Conservation (phyloP, 371 early-diverging fungal genomes). For the Apophysomyces trapeziformis region DNA sequence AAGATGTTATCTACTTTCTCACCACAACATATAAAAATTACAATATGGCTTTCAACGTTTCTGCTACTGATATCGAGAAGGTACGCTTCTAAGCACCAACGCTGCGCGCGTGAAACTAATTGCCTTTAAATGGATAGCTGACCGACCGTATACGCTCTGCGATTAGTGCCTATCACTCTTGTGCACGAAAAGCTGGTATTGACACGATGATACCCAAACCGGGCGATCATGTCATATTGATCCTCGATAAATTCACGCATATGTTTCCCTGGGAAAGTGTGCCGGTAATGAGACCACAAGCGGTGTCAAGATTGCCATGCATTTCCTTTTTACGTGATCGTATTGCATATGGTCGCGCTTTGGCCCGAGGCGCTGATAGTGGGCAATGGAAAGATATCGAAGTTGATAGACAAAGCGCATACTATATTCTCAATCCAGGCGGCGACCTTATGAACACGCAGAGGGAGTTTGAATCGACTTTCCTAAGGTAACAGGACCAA, state of each 20-base stretch:
- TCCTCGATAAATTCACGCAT: constrained; percentile 83
- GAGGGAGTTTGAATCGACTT: constrained; percentile 63
- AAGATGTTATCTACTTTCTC: constrained; percentile 74
- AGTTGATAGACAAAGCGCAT: constrained; percentile 60
- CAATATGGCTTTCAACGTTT: constrained; percentile 49
- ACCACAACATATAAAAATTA: constrained; percentile 67
- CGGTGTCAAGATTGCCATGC: constrained; percentile 85
- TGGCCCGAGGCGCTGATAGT: not conserved
- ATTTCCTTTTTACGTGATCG: constrained; percentile 75
- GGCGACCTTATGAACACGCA: constrained; percentile 88
- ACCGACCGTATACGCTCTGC: constrained; percentile 19
- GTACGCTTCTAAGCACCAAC: constrained; percentile 27
- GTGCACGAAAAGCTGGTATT: constrained; percentile 18
- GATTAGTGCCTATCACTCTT: constrained; percentile 32
- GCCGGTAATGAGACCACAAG: constrained; percentile 66
- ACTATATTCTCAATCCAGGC: constrained; percentile 89
- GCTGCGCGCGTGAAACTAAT: not conserved
- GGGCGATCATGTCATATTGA: constrained; percentile 73
- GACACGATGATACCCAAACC: constrained; percentile 24
- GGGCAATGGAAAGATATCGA: constrained; percentile 43
- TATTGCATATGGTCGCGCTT: constrained; percentile 44
- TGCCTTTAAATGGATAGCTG: constrained; percentile 17
- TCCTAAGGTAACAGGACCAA: constrained; percentile 48
- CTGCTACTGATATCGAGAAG: constrained; percentile 57
- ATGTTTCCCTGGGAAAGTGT: constrained; percentile 87